Evolutionary conservation across 1,284 basidiomycete genomes (phyloP).

Genomic region (Sanguinoderma infundibulare): DNA sequence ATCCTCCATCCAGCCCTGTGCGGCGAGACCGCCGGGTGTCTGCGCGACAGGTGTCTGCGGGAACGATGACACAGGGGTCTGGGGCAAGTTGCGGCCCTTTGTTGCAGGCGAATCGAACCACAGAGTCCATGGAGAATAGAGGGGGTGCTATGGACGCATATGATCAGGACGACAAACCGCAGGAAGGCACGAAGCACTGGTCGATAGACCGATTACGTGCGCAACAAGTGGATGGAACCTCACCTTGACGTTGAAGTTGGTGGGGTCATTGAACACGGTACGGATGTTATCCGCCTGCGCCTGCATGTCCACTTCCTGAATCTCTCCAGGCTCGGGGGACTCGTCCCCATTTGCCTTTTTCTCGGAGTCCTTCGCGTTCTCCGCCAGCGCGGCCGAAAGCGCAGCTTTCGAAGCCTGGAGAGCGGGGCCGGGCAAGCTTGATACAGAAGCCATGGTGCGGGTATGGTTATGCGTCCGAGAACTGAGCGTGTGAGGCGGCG

Average conservation of each 20-base stretch:
- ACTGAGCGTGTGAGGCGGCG: neutral
- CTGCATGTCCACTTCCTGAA: constrained; percentile 81
- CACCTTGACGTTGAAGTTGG: constrained; percentile 92
- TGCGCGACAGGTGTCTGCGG: constrained; percentile 74
- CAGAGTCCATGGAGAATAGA: constrained; percentile 94
- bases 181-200: neutral
- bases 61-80: constrained; percentile 81
- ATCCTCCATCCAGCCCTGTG: constrained; percentile 95
- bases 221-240: constrained; percentile 24
- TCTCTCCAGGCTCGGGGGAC: constrained; percentile 67
- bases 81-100: constrained; percentile 86
- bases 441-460: constrained; percentile 34
- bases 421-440: constrained; percentile 62
- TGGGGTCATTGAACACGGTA: constrained; percentile 90
- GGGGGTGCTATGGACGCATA: constrained; percentile 70
- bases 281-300: constrained; percentile 81
- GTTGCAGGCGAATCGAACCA: constrained; percentile 96
- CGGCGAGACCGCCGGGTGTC: constrained; percentile 64
- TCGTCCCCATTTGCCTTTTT: constrained; percentile 42
- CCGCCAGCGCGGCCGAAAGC: constrained; percentile 69
- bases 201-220: neutral
- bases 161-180: neutral
- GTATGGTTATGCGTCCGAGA: neutral
- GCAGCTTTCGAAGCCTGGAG: constrained; percentile 77
- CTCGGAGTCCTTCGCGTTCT: constrained; percentile 40